phyloP scores from a whole-genome alignment of 495 filamentous ascomycete genomes.

The Trypethelium eluteriae region DNA sequence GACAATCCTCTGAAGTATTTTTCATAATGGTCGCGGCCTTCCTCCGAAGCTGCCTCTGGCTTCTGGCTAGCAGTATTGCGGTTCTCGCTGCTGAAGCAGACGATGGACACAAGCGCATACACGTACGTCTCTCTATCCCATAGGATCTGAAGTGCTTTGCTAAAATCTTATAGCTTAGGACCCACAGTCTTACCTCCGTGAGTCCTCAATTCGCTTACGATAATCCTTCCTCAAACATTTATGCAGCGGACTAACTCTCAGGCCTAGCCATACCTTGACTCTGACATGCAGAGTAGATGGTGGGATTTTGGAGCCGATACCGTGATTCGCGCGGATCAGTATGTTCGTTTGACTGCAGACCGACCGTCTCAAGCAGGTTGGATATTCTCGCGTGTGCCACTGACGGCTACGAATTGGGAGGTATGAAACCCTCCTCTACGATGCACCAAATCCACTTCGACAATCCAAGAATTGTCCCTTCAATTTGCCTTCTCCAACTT shows the following conservation, averaged over 20 bases:
- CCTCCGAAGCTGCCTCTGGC: neutral
- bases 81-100: conserved; percentile 4
- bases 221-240: neutral
- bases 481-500: neutral
- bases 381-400: conserved; percentile 84
- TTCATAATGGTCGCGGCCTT: neutral
- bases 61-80: neutral
- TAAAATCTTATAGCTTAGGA: conserved; percentile 54
- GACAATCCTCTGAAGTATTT: neutral
- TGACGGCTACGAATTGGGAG: conserved; percentile 99
- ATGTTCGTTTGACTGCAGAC: conserved; percentile 87
- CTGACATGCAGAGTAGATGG: conserved; percentile 98
- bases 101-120: conserved; percentile 11
- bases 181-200: conserved; percentile 54
- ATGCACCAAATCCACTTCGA: neutral
- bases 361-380: conserved; percentile 82
- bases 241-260: neutral
- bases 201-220: conserved; percentile 28
- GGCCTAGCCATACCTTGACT: conserved; percentile 84
- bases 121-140: neutral
- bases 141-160: conserved; percentile 21
- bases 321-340: conserved; percentile 87
- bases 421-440: conserved; percentile 34
- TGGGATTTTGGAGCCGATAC: conserved; percentile 98
- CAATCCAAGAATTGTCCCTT: neutral